Percentiles rank a stretch among this genome's conserved stretches.
phyloP scores from a whole-genome alignment of 768 basidiomycete genomes.

The Xanthoconium purpureum region DNA sequence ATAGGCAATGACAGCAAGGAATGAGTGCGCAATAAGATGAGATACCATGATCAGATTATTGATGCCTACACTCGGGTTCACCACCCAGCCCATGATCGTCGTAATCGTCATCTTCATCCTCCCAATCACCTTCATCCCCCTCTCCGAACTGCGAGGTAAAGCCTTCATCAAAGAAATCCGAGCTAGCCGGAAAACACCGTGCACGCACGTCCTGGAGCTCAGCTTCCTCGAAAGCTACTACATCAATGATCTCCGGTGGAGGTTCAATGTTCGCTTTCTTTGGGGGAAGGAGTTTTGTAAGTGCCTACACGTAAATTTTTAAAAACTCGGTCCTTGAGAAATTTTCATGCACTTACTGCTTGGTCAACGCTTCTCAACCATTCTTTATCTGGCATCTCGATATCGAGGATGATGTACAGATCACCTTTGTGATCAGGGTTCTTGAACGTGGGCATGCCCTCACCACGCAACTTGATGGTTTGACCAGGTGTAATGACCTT shows the following conservation, averaged over 20 bases:
- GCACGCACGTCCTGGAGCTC: slow-evolving; percentile 82
- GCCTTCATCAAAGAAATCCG: slow-evolving; percentile 74
- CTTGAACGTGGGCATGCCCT: slow-evolving; percentile 87
- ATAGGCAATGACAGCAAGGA: slow-evolving; percentile 11
- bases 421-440: slow-evolving; percentile 69
- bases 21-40: slow-evolving; percentile 8
- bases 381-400: slow-evolving; percentile 82
- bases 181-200: slow-evolving; percentile 69
- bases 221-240: slow-evolving; percentile 69
- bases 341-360: slow-evolving; percentile 40
- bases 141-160: slow-evolving; percentile 71
- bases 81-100: slow-evolving; percentile 37
- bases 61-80: slow-evolving; percentile 61
- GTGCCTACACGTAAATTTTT: slow-evolving; percentile 43
- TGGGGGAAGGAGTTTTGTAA: slow-evolving; percentile 67
- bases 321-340: not conserved
- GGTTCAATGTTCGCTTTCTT: slow-evolving; percentile 75
- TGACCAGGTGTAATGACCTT: slow-evolving; percentile 75
- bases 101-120: slow-evolving; percentile 64
- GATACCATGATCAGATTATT: slow-evolving; percentile 37
- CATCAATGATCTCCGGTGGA: slow-evolving; percentile 64
- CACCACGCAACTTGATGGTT: slow-evolving; percentile 71
- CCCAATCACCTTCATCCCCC: slow-evolving; percentile 65
- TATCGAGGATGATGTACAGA: slow-evolving; percentile 74
- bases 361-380: slow-evolving; percentile 71